phyloP scores from a whole-genome alignment of 768 basidiomycete species.

The Mycena rosella region DNA sequence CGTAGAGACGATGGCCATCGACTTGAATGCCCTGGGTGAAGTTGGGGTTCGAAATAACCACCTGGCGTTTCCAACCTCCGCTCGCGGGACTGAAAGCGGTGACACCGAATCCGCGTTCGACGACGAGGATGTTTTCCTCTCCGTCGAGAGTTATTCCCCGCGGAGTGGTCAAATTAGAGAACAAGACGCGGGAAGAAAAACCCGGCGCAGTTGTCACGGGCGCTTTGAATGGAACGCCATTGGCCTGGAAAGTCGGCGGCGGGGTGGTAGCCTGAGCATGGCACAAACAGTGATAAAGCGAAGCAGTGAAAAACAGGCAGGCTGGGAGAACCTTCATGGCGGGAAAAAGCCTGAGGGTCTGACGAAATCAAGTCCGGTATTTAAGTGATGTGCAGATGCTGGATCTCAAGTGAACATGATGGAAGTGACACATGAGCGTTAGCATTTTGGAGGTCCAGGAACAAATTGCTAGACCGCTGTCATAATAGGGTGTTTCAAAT shows the following conservation, averaged over 20 bases:
- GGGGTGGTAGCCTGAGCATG: neutral
- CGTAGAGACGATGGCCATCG: constrained; percentile 50
- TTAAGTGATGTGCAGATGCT: too few species aligned
- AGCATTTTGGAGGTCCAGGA: too few species aligned
- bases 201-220: constrained; percentile 53
- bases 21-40: constrained; percentile 60
- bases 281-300: neutral
- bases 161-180: constrained; percentile 57
- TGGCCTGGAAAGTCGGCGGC: constrained; percentile 46
- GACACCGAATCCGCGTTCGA: constrained; percentile 58
- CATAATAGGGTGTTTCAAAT: too few species aligned
- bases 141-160: constrained; percentile 58
- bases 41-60: constrained; percentile 52
- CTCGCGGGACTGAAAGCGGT: constrained; percentile 50
- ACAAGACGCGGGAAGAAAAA: constrained; percentile 51
- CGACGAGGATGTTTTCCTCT: constrained; percentile 54
- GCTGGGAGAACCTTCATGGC: neutral
- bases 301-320: neutral
- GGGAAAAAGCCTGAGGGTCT: too few species aligned
- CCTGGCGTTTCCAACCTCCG: constrained; percentile 52
- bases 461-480: too few species aligned
- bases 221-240: constrained; percentile 47
- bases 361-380: too few species aligned
- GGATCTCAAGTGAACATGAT: too few species aligned
- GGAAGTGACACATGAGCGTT: too few species aligned